Percentiles rank a stretch among this genome's conserved stretches.
Conservation (phyloP, 2,329 filamentous ascomycete genomes). For the Arthrobotrys megalospora region DNA sequence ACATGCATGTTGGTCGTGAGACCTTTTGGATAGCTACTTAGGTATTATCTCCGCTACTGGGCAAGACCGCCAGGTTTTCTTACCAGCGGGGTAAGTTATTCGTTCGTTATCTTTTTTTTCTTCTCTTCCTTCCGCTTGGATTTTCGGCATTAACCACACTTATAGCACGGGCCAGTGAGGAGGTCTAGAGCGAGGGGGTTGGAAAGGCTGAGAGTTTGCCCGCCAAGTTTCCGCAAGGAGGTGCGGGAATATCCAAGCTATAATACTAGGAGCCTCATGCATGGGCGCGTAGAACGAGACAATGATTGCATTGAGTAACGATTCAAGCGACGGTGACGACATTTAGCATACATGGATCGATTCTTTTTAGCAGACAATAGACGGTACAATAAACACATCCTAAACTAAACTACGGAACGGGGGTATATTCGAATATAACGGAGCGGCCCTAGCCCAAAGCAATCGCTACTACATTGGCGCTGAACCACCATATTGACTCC, state of each 20-base stretch:
- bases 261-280: conserved; percentile 30
- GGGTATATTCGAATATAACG: too few relatives aligned
- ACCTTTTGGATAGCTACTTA: neutral
- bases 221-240: conserved; percentile 39
- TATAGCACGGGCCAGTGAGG: neutral
- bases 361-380: too few relatives aligned
- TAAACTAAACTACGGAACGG: too few relatives aligned
- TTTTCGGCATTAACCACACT: neutral
- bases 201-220: conserved; percentile 43
- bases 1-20: conserved; percentile 5
- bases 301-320: conserved; percentile 6
- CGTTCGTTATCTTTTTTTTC: conserved; percentile 6
- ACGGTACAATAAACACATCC: too few relatives aligned
- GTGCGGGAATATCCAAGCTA: conserved; percentile 23
- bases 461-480: too few relatives aligned
- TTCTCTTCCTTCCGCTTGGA: neutral
- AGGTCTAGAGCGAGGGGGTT: conserved; percentile 13
- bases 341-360: neutral
- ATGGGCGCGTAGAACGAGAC: conserved; percentile 20
- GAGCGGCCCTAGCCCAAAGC: too few relatives aligned
- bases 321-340: conserved; percentile 10
- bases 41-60: neutral
- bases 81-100: conserved; percentile 3
- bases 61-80: conserved; percentile 6
- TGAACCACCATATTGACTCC: neutral